Evolutionary conservation across 192 early-diverging fungal genomes (phyloP), one percentile per base, ranked within the genome.

Genomic region (Spinellus fusiger): DNA sequence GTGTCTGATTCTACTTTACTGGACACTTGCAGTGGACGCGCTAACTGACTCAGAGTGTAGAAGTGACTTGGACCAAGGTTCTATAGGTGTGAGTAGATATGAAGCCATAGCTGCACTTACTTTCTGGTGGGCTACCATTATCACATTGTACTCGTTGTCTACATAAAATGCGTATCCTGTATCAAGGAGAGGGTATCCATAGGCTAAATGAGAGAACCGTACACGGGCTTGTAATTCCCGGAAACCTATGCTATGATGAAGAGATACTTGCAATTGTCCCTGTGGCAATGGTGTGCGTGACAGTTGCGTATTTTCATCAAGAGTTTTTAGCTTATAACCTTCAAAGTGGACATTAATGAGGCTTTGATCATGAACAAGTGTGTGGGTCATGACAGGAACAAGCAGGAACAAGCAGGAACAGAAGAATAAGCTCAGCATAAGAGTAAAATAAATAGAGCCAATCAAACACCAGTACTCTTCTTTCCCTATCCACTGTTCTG

Each of bases 291-390:
- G 56, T 20, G 69, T 64, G 10, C 56, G 65, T 27, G 29, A 28
- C 5, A 72, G 25, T 1, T 53, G n/a, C 0, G 58, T 56, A 5
- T 62, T 62, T 13, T 77, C 73, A 29, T 76, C 73, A 20, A 84
- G 75, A 34, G 86, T 61, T 9, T 76, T 73, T 33, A 90, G 71
- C 54, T 87, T 88, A 68, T 90, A 90, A 0, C 88, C 85, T 33
- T 90, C 86, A 68, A 90, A 90, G 50, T 74, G 76, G 26, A 79
- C 62, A 40, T 89, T 86, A 31, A 86, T 58, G 13, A 84, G 57
- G 1, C 65, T 34, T 31, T 72, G 62, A 59, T 86, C 65, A 4
- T 66, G 59, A 34, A 61, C 52, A 18, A 81, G 66, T 3, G 72
- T 65, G 13, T 76, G 34, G 40, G 69, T 61, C 1, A 46, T 47